These are phyloP conservation scores for Dendrobium officinale DNA, from an alignment of 106 monocot species.

Conservation along the genomic window DNA sequence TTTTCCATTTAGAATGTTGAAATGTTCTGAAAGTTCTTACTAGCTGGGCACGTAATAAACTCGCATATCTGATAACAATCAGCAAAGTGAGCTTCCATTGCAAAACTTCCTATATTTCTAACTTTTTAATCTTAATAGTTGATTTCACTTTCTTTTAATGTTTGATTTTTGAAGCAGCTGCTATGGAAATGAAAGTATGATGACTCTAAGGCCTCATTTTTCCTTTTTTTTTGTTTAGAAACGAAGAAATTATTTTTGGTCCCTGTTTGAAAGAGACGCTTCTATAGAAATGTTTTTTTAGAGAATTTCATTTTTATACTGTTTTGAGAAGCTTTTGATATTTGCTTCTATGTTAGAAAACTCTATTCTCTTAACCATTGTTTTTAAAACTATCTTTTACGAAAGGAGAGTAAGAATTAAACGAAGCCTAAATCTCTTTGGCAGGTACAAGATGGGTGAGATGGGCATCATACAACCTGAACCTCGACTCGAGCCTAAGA, in stretches of 20 bases:
- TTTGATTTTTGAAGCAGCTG: neutral
- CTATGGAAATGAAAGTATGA: neutral
- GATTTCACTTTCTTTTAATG: neutral
- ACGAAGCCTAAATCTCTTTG: neutral
- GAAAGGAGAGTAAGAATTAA: too few relatives aligned
- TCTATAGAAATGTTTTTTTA: too few relatives aligned
- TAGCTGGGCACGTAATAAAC: neutral
- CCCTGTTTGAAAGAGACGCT: too few relatives aligned
- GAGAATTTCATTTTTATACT: too few relatives aligned
- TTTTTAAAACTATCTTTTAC: too few relatives aligned
- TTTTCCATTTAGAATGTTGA: neutral
- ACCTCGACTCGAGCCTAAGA: conserved; percentile 69
- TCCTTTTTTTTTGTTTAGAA: too few relatives aligned
- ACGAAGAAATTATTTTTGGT: too few relatives aligned
- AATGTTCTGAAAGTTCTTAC: neutral
- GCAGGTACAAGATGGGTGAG: conserved; percentile 76
- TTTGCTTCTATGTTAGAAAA: too few relatives aligned
- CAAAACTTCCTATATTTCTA: neutral
- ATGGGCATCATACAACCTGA: conserved; percentile 86
- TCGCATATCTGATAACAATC: neutral
- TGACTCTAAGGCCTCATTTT: neutral
- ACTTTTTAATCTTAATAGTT: neutral
- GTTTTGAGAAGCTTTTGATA: too few relatives aligned
- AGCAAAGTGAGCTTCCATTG: neutral
- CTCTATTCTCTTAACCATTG: too few relatives aligned